Evolutionary conservation across 2,329 filamentous ascomycete species (phyloP).

Genomic region (Pseudogymnoascus sp.): DNA sequence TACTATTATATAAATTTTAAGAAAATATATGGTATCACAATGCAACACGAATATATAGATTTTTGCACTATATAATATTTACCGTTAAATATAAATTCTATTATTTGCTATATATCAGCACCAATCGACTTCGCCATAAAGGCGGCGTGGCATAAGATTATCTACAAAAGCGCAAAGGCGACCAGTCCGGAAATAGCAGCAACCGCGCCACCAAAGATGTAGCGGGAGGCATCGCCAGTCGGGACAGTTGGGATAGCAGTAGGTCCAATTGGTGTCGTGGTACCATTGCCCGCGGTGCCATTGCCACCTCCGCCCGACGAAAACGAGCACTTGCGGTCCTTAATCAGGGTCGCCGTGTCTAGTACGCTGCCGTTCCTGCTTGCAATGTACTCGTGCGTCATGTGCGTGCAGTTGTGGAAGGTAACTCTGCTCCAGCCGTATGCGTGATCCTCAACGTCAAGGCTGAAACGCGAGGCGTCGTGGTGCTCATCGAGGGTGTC

Average conservation of each 20-base stretch:
- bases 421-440: conserved; percentile 34
- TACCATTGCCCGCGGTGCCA: neutral
- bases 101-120: neutral
- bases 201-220: neutral
- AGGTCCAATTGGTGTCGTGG: neutral
- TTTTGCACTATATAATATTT: neutral
- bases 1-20: neutral
- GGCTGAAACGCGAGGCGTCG: conserved; percentile 20
- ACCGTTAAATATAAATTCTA: neutral
- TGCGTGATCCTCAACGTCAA: conserved; percentile 26
- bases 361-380: conserved; percentile 26
- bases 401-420: conserved; percentile 35
- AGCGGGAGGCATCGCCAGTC: neutral
- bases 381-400: conserved; percentile 33
- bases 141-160: neutral
- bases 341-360: conserved; percentile 28
- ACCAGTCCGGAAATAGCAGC: neutral
- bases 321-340: conserved; percentile 13
- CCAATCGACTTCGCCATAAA: neutral
- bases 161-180: neutral
- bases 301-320: neutral
- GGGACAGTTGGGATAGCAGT: neutral
- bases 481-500: conserved; percentile 14
- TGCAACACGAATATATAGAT: no score
- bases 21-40: no score